Conservation (phyloP, 352 stramenopile species). For the Pythium utonaiense region DNA sequence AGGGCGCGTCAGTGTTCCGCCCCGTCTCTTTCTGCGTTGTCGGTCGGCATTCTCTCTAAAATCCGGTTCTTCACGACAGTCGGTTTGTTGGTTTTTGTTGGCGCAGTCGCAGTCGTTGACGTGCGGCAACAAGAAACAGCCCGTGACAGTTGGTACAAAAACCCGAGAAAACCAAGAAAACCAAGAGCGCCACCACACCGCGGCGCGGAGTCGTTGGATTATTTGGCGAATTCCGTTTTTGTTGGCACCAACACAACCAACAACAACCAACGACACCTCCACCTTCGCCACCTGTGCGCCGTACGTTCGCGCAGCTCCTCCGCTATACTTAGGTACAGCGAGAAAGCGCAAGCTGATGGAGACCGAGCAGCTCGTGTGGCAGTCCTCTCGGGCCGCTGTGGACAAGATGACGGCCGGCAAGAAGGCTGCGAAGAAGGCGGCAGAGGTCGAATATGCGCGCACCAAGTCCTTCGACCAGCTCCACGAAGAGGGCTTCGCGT, state of each 20-base stretch:
- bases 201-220: no score
- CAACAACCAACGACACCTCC: not conserved
- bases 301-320: not conserved
- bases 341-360: slow-evolving; percentile 10
- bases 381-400: slow-evolving; percentile 4
- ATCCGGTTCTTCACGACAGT: slow-evolving; percentile 5
- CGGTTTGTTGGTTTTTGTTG: not conserved
- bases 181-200: not conserved
- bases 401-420: slow-evolving; percentile 10
- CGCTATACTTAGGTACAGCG: not conserved
- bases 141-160: not conserved
- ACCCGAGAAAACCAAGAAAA: not conserved
- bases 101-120: slow-evolving; percentile 1
- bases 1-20: slow-evolving; percentile 1
- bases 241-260: not conserved
- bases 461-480: slow-evolving; percentile 69
- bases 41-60: slow-evolving; percentile 7
- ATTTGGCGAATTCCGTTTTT: not conserved
- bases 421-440: slow-evolving; percentile 6
- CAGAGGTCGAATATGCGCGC: not conserved
- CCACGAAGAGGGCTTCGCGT: slow-evolving; percentile 76
- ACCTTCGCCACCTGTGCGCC: not conserved
- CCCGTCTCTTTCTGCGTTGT: slow-evolving; percentile 20
- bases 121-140: not conserved
- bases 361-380: slow-evolving; percentile 32